phyloP scores from a whole-genome alignment of 495 filamentous ascomycete genomes.

The Darksidea phi region DNA sequence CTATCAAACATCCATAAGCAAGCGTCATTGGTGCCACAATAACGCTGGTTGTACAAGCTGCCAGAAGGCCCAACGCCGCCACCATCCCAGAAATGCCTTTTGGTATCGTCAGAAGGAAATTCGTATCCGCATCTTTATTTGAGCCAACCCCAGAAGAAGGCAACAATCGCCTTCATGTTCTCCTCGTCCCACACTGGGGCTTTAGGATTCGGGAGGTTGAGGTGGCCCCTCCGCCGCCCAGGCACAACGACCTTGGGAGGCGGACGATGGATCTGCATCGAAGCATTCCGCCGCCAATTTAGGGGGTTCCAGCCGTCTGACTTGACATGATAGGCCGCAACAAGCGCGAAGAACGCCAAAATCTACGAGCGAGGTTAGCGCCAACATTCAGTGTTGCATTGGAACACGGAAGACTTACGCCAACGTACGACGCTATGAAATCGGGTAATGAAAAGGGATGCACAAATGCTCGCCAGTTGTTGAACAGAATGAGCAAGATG shows the following conservation, averaged over 20 bases:
- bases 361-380: constrained; percentile 25
- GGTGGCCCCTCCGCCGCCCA: constrained; percentile 24
- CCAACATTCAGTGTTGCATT: neutral
- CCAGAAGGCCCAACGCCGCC: neutral
- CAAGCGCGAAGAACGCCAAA: constrained; percentile 37
- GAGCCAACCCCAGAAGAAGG: constrained; percentile 32
- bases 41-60: too few species aligned
- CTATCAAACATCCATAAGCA: too few species aligned
- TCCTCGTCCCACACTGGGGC: constrained; percentile 25
- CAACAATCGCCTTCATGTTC: constrained; percentile 26
- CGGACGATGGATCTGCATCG: constrained; percentile 34
- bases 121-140: constrained; percentile 16
- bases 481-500: constrained; percentile 49
- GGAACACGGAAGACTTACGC: constrained; percentile 40
- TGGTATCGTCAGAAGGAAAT: neutral
- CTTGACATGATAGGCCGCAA: constrained; percentile 40
- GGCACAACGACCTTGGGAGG: constrained; percentile 33
- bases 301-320: constrained; percentile 38
- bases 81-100: neutral
- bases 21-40: too few species aligned
- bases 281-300: constrained; percentile 32
- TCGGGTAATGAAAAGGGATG: constrained; percentile 43
- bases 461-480: constrained; percentile 47
- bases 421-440: constrained; percentile 52
- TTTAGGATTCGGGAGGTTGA: constrained; percentile 31